phyloP scores from a whole-genome alignment of 2,329 filamentous ascomycete genomes.

The Pestalotiopsis sp. region DNA sequence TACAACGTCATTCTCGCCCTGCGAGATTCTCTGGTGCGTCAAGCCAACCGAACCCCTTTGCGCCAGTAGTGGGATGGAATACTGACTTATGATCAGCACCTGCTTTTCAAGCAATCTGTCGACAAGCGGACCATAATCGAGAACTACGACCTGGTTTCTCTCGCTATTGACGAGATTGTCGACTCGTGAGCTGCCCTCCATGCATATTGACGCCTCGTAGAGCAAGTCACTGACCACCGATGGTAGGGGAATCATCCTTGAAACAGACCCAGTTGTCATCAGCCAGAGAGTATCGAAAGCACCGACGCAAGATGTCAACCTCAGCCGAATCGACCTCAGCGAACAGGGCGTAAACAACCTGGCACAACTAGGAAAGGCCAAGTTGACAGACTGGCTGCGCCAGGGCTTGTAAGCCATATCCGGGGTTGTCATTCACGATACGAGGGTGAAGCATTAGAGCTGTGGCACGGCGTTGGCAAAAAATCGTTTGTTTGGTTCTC shows the following conservation, averaged over 20 bases:
- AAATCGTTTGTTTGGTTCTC: constrained; percentile 20
- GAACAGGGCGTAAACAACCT: constrained; percentile 94
- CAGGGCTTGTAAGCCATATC: constrained; percentile 64
- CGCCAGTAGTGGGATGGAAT: not conserved
- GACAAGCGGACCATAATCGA: constrained; percentile 98
- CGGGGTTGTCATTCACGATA: not conserved
- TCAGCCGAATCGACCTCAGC: constrained; percentile 92
- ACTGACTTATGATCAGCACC: not conserved
- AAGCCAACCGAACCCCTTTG: constrained; percentile 87
- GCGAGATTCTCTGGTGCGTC: constrained; percentile 68
- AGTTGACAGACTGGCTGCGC: constrained; percentile 86
- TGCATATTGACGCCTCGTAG: not conserved
- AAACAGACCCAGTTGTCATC: constrained; percentile 94
- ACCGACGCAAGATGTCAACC: constrained; percentile 84
- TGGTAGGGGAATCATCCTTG: constrained; percentile 77
- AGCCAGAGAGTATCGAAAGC: constrained; percentile 90
- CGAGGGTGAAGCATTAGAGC: not conserved
- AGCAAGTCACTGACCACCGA: not conserved
- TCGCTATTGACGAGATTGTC: constrained; percentile 93
- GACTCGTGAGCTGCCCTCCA: constrained; percentile 58
- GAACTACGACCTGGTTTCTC: constrained; percentile 94
- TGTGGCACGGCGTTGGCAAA: constrained; percentile 29
- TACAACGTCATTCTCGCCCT: constrained; percentile 94
- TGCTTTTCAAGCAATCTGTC: constrained; percentile 74
- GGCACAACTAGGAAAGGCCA: constrained; percentile 90